A percentile compares a stretch with the other conserved stretches of the same genome.
Conservation (phyloP, 129 eudicot genomes). For the Centella asiatica region DNA sequence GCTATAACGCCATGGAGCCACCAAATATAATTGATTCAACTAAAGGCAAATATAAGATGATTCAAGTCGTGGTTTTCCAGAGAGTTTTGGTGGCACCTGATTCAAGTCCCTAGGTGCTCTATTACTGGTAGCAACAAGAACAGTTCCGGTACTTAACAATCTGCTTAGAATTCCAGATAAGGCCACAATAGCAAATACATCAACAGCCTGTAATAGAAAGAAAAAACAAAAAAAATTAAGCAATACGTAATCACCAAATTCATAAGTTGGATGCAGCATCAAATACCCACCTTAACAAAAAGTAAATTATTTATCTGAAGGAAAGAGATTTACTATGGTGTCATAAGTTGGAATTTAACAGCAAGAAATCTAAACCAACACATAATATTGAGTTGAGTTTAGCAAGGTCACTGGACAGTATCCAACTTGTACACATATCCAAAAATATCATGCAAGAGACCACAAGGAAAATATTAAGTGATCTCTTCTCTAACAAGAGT, state of each 20-base stretch:
- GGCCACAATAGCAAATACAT: constrained; percentile 95
- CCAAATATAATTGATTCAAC: neutral
- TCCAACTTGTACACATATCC: too few relatives aligned
- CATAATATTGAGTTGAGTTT: too few relatives aligned
- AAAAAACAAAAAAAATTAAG: constrained; percentile 13
- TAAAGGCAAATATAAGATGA: neutral
- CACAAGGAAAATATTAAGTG: too few relatives aligned
- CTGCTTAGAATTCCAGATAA: constrained; percentile 94
- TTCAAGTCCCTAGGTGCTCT: constrained; percentile 90
- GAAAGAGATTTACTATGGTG: too few relatives aligned
- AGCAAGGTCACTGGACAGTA: too few relatives aligned
- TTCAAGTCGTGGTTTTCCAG: neutral
- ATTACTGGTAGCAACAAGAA: constrained; percentile 98
- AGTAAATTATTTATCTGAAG: too few relatives aligned
- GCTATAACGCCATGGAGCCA: neutral
- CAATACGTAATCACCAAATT: constrained; percentile 6
- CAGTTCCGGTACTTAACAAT: constrained; percentile 86
- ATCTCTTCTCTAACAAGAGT: too few relatives aligned
- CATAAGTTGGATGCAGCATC: neutral
- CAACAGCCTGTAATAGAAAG: constrained; percentile 74
- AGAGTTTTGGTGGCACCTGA: constrained; percentile 37
- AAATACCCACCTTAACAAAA: neutral
- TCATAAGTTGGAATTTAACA: too few relatives aligned
- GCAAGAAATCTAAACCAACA: too few relatives aligned
- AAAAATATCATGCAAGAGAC: too few relatives aligned